phyloP scores from a whole-genome alignment of 306 rosid species.

The Ceratonia siliqua region DNA sequence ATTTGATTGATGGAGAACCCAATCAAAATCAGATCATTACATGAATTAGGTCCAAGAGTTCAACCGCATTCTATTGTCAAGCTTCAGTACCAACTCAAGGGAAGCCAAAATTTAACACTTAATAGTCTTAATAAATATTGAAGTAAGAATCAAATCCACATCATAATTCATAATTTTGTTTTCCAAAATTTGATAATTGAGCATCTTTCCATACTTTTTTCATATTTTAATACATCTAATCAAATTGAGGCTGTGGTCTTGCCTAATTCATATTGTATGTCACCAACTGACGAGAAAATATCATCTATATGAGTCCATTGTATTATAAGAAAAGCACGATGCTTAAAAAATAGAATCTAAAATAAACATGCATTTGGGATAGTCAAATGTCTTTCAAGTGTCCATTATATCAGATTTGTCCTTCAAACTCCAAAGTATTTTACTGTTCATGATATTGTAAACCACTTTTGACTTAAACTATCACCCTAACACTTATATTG shows the following conservation, averaged over 20 bases:
- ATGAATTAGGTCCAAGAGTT: background rate
- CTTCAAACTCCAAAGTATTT: background rate
- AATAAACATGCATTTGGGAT: background rate
- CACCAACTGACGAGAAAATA: background rate
- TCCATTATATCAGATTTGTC: background rate
- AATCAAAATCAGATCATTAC: background rate
- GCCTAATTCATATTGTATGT: background rate
- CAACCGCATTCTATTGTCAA: background rate
- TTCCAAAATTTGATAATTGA: background rate
- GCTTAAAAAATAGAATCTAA: background rate
- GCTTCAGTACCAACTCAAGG: background rate
- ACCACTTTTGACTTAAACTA: background rate
- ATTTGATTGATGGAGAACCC: background rate
- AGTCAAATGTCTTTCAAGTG: conserved; percentile 18
- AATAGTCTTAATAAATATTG: background rate
- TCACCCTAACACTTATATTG: background rate
- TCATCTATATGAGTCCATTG: background rate
- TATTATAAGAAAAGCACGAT: background rate
- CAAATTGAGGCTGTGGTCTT: background rate
- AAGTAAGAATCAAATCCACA: background rate
- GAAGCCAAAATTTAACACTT: background rate
- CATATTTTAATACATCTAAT: conserved; percentile 13
- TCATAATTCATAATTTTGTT: background rate
- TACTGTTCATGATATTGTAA: background rate
- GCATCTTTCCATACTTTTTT: background rate